Base-by-base conservation (phyloP, 768 basidiomycete species). In the Wakefieldia striispora region DNA sequence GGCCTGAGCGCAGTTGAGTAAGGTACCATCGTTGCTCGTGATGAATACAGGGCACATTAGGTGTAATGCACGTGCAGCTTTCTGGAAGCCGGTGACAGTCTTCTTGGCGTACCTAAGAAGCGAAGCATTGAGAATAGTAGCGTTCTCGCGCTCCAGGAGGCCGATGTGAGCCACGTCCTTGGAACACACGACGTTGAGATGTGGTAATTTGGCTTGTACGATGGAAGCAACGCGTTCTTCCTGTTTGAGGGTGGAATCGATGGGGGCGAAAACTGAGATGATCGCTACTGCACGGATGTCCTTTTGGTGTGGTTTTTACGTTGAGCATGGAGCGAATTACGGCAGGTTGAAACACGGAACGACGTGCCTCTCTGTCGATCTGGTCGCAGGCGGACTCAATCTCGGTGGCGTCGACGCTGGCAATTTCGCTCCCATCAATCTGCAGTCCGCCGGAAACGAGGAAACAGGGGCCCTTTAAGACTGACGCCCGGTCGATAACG, bases 81-180 rank as follows among this genome's bases (percentile, higher is more conserved):
- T 66, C 55, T 77, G 64, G 63, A 84, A 86, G 14, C 78, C 78
- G 1, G 65, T 54, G 35, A 85, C 76, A 1, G 82, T 83, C 41
- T 69, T 71, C 42, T 73, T 75, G 0, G 84, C 83, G 62, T 81
- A 86, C 26, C 72, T 65, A 31, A 82, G 72, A 56, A 86, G 76
- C 3, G 83, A 79, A 1, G 83, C 83, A 54, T 86, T 86, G 51
- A 85, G 72, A 51, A 86, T 84, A 13, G 81, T 66, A 0, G 85
- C 84, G 47, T 86, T 86, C 60, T 86, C 84, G 38, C 84, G 75
- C 54, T 83, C 81, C 14, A 84, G 65, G 43, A 85, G 70, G 29
- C 81, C 81, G 20, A 83, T 70, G 58, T 79, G 77, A 8, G 76
- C 82, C 36, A 82, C 81, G 45, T 80, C 75, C 42, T 77, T 76